phyloP scores from a whole-genome alignment of 2,329 filamentous ascomycete species.

The Reticulascus tulasneorum region DNA sequence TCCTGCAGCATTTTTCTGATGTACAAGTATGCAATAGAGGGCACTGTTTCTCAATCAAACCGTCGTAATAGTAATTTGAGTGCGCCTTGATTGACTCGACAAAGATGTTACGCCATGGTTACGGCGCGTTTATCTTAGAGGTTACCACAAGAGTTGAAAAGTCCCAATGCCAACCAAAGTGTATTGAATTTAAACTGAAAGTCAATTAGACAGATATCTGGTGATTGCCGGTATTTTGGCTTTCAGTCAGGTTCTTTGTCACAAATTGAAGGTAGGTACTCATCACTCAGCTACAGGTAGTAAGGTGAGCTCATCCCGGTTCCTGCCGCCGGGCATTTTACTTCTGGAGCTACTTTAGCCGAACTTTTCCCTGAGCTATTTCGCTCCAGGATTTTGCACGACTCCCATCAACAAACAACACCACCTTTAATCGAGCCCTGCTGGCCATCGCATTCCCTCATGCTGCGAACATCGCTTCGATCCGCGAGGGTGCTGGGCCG shows the following conservation, averaged over 20 bases:
- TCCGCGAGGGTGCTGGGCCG: constrained; percentile 57
- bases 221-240: no score
- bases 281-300: no score
- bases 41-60: constrained; percentile 12
- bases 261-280: no score
- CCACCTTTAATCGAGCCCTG: constrained; percentile 25
- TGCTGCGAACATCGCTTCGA: constrained; percentile 67
- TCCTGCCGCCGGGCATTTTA: constrained; percentile 12
- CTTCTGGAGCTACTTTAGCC: constrained; percentile 30
- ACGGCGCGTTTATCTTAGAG: no score
- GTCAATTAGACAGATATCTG: no score
- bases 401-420: constrained; percentile 21
- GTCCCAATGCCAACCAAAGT: no score
- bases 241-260: no score
- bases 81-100: no score
- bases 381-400: constrained; percentile 25
- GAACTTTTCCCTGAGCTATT: constrained; percentile 42
- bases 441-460: constrained; percentile 50
- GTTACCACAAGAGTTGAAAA: no score
- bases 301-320: constrained; percentile 16
- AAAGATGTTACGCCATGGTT: no score
- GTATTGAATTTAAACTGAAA: no score
- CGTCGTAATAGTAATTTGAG: no score
- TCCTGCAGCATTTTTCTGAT: constrained; percentile 15
- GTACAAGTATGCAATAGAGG: constrained; percentile 16